A percentile compares a stretch with the other conserved stretches of the same genome.
Conservation (phyloP, 2,329 filamentous ascomycete species). For the Pseudogymnoascus verrucosus region DNA sequence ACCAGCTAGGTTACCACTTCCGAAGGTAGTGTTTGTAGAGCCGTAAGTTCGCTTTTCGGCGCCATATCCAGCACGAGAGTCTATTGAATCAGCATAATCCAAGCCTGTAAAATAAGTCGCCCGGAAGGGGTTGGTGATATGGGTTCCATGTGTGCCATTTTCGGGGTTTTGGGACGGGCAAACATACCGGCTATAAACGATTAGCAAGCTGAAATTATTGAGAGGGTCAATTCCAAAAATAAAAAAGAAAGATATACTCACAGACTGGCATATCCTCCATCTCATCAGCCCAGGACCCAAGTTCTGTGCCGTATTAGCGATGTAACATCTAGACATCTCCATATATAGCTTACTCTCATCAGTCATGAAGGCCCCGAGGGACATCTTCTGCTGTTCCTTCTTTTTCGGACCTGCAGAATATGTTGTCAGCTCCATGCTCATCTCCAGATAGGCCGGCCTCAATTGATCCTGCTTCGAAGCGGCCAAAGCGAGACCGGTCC, state of each 20-base stretch:
- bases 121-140: background rate
- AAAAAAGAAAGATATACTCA: slow-evolving; percentile 19
- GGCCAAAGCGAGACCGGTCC: background rate
- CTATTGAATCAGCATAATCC: slow-evolving; percentile 17
- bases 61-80: slow-evolving; percentile 28
- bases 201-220: slow-evolving; percentile 19
- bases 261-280: slow-evolving; percentile 65
- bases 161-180: background rate
- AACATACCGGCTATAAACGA: slow-evolving; percentile 26
- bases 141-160: background rate
- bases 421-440: background rate
- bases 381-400: slow-evolving; percentile 85
- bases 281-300: slow-evolving; percentile 97
- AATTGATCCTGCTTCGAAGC: slow-evolving; percentile 3
- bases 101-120: background rate
- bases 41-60: slow-evolving; percentile 27
- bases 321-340: slow-evolving; percentile 38
- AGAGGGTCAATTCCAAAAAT: background rate
- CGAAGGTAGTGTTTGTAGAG: slow-evolving; percentile 26
- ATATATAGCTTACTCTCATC: slow-evolving; percentile 66
- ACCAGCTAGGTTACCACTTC: slow-evolving; percentile 25
- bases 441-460: background rate
- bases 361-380: slow-evolving; percentile 89
- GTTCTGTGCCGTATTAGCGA: slow-evolving; percentile 39
- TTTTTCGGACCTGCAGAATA: slow-evolving; percentile 45